These are phyloP conservation scores for Vanderwaltozyma yarrowii DNA, from an alignment of 805 yeast genomes.

Conservation along the genomic window DNA sequence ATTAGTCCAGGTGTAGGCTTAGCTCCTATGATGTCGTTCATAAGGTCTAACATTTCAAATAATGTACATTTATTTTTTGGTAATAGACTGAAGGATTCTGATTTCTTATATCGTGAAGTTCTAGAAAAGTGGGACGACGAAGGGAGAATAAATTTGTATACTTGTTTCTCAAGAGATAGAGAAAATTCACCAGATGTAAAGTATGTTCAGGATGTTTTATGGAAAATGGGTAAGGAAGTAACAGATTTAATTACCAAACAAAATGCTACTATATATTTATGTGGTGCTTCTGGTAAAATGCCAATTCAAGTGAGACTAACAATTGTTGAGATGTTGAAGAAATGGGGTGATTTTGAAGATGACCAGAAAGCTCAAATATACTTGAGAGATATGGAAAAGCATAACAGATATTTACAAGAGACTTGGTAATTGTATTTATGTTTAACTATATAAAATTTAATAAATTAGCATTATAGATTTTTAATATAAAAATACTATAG, in stretches of 20 bases:
- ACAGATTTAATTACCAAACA: constrained; percentile 43
- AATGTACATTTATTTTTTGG: constrained; percentile 59
- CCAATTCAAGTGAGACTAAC: constrained; percentile 84
- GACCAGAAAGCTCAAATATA: constrained; percentile 41
- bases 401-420: constrained; percentile 69
- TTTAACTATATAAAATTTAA: background rate
- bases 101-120: constrained; percentile 50
- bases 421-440: constrained; percentile 49
- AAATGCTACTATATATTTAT: constrained; percentile 60
- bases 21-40: constrained; percentile 78
- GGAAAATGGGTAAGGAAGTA: constrained; percentile 38
- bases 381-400: constrained; percentile 49
- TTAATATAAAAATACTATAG: no score
- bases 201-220: constrained; percentile 73
- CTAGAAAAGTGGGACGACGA: constrained; percentile 35
- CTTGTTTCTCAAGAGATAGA: constrained; percentile 42
- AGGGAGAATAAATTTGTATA: constrained; percentile 32
- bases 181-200: constrained; percentile 33
- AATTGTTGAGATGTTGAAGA: constrained; percentile 48
- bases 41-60: constrained; percentile 31
- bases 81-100: constrained; percentile 54
- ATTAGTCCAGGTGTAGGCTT: constrained; percentile 94
- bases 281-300: constrained; percentile 95
- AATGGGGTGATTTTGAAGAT: constrained; percentile 30
- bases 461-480: background rate